Evolutionary conservation across 495 filamentous ascomycete genomes (phyloP), one percentile per base, ranked within the genome.

Genomic region (Peziza echinospora): DNA sequence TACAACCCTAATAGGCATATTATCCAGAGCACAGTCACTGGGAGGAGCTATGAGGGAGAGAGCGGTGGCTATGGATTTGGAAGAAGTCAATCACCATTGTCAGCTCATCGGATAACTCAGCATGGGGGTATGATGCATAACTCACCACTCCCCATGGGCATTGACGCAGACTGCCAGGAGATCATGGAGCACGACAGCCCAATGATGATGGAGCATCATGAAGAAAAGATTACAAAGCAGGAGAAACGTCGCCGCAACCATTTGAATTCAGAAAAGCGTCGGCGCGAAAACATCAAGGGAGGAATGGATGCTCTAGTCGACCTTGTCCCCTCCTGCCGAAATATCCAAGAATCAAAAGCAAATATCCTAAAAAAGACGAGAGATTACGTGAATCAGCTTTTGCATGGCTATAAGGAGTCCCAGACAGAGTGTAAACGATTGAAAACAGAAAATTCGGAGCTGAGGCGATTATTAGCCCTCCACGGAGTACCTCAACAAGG

Each of bases 281-380:
- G 57, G 13, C 47, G 57, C n/a, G 56, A 59, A 45, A 59, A 55
- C 21, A 59, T 59, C 5, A 59, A 59, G 43, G 49, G 54, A 44
- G 57, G 56, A n/a, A 59, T 59, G 57, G 53, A 59, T 24, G 56
- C 56, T 13, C 43, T 59, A 41, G 49, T 59, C 19, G 51, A 59
- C 11, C 42, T 59, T n/a, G 57, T 59, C 13, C 57, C 57, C 3
- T 54, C 48, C 11, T 59, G 57, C 8, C 48, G 47, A 24, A 56
- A 59, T 23, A 49, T 51, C 9, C 34, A 52, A n/a, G 25, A 22
- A 7, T 52, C 48, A 2, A 59, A 59, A 40, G 57, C 57, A 26
- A 55, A 59, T n/a, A 55, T 59, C 37, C 30, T 59, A 6, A 53
- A 51, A 26, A 55, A 53, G 25, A 55, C 57, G 5, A 59, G 46